These are phyloP conservation scores for Dendrocalamus sinicus DNA, from an alignment of 176 grass and related monocot genomes.

Conservation along the genomic window DNA sequence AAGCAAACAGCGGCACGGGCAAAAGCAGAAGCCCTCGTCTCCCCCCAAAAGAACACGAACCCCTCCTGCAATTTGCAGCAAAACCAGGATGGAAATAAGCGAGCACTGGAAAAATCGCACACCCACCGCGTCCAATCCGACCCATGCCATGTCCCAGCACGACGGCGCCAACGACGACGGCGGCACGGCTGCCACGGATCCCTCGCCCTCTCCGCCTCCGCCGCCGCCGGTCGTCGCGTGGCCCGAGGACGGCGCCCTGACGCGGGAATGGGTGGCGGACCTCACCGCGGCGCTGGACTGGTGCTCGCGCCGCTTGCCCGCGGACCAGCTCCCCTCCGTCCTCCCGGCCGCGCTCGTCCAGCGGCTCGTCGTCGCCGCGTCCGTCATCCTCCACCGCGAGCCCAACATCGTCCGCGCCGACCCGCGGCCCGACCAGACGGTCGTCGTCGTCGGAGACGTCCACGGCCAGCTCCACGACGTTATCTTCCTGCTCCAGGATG, in stretches of 20 bases:
- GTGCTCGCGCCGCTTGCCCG: constrained; percentile 73
- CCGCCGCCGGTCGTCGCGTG: constrained; percentile 54
- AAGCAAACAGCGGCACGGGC: constrained; percentile 19
- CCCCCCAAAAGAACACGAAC: background rate
- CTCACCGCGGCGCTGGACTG: constrained; percentile 68
- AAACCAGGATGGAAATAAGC: background rate
- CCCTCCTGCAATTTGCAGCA: background rate
- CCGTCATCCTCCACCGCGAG: constrained; percentile 83
- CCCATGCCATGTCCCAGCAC: constrained; percentile 49
- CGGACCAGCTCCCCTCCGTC: constrained; percentile 62
- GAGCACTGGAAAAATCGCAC: background rate
- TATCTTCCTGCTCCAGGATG: constrained; percentile 83
- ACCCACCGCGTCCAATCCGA: constrained; percentile 4
- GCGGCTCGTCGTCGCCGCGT: constrained; percentile 69
- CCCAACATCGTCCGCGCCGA: constrained; percentile 79
- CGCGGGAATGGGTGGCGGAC: constrained; percentile 64
- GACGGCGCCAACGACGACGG: background rate
- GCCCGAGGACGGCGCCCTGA: constrained; percentile 61
- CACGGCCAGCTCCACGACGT: constrained; percentile 98
- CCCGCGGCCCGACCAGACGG: constrained; percentile 48
- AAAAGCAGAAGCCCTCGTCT: background rate
- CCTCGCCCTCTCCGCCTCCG: background rate
- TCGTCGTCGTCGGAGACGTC: constrained; percentile 91
- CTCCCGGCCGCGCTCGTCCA: constrained; percentile 64
- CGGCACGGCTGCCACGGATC: background rate